Base-by-base conservation (phyloP, 148 eudicot species). In the Nyssa sinensis region DNA sequence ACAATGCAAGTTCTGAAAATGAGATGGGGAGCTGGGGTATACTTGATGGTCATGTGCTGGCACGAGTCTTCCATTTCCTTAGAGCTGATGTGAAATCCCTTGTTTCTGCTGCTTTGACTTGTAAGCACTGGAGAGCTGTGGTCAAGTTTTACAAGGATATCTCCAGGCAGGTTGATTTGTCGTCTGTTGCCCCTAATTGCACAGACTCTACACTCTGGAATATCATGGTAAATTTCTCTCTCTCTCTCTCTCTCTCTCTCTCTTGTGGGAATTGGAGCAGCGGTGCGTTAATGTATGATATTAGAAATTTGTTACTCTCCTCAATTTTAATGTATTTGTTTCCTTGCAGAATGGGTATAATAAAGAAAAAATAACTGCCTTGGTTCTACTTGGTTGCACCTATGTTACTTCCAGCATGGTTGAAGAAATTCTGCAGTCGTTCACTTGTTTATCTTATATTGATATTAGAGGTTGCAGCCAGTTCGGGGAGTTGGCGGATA, bases 381-480 rank as follows among this genome's bases (percentile, higher is more conserved):
- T 94, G 82, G 82, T 88, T 75, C 77, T 94, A 60, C 87, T 83
- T 83, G 96, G 96, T 64, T 94, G 98, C 87, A 81, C 87, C 44
- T 87, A 82, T 78, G 76, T 94, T 77, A 79, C 92, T 75, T 83
- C 88, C 67, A 75, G 66, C 35, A 75, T 74, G 70, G 94, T 94
- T 73, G 92, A 92, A 84, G 93, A 83, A 71, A 80, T 92, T 81
- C 88, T 94, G 67, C 82, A 47, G 68, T 86, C 88, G 35, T 88
- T 94, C 77, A 79, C 92, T 70, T 75, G 65, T 77, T 78, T 92
- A 79, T 85, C 91, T 53, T 81, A 74, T 67, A 74, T 94, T 70
- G 96, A 94, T 84, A 89, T 94, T 75, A 86, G 96, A 90, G 97
- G 96, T 62, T 94, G 98, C 80, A 77, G 80, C 82, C 98, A 94